Base-by-base conservation (phyloP, 2,329 filamentous ascomycete genomes). In the Nothomitra cinnamomea region DNA sequence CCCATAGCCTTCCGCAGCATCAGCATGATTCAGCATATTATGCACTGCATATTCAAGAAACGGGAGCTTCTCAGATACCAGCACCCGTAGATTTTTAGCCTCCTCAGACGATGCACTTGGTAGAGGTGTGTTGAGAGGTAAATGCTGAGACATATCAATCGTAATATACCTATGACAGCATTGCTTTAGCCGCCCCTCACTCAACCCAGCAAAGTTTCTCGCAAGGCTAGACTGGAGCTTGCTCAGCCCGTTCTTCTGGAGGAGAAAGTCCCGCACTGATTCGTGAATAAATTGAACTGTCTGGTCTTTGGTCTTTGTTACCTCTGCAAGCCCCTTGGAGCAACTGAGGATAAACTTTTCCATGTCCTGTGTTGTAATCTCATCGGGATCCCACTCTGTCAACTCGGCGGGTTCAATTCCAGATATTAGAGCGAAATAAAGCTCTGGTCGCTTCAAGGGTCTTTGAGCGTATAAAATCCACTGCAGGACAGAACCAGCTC, bases 21-120 rank as follows among this genome's bases (percentile, higher is more conserved):
- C 59, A 8, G 71, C 65, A 54, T 75, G 72, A 48, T 60, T 55
- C 15, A 75, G 59, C 8, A 73, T 41, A 52, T 70, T 63, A 3
- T 60, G 56, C 15, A 66, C 60, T 17, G 72, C 67, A 58, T 76
- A 76, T 50, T 69, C 56, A 4, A 78, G 61, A 47, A 79, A 74
- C 1, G 72, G 69, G 53, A 66, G 71, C 12, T 56, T 58, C 1
- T 51, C 5, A 25, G 19, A 54, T 10, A 60, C 57, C 35, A 25
- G 43, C 48, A 59, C n/a, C 40, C 63, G 60, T 32, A 57, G 53
- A 32, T 21, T 15, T 55, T 45, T 57, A 45, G 54, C 58, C 54
- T 58, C 56, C 38, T 56, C 12, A 12, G 49, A 57, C 7, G 19
- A 49, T 41, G 57, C 58, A 25, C 57, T 58, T 51, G 57, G 57